Base-by-base conservation (phyloP, 192 early-diverging fungal species). In the Mortierella hygrophila region DNA sequence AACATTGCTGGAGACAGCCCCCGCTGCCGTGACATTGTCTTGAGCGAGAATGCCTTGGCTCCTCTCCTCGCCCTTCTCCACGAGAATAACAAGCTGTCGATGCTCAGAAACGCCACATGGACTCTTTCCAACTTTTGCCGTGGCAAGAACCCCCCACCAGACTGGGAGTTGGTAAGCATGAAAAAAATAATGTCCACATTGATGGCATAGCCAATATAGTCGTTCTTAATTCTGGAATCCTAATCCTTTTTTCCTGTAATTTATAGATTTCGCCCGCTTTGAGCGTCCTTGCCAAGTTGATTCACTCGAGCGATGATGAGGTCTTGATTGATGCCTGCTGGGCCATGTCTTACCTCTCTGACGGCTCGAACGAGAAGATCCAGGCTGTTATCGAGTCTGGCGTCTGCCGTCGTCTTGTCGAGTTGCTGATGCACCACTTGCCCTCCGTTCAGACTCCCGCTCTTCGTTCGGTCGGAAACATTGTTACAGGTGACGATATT, bases 91-190 rank as follows among this genome's bases (percentile, higher is more conserved):
- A 99, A 99, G 90, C 85, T 98, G 40, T 96, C 97, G 42, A 98
- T 99, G 99, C 91, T 99, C 79, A 93, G 98, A 78, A 99, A 99
- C 89, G 98, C 99, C 29, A 98, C 99, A 40, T 99, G 99, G 99
- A 98, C 98, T 16, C 91, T 99, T 38, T 98, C 97, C 73, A 99
- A 99, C 94, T 96, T 99, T 88, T 99, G 99, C 91, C 94, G 99
- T 52, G 98, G 99, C 81, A 99, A 99, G 92, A 96, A 94, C 88
- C 98, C 97, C 54, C 97, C 96, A 84, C 98, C 99, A 26, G 92
- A 95, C 32, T 99, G 98, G 99, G 79, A 81, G 1, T 87, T 82
- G 88, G 94, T 96, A 90, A 82, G 82, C 52, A 69, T 85, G 44
- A 20, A 44, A 42, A 55, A 29, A 75, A 16, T 16, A 32, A 52